These are phyloP conservation scores for Puccinia triticina DNA, from an alignment of 1,284 basidiomycete genomes.

Conservation along the genomic window DNA sequence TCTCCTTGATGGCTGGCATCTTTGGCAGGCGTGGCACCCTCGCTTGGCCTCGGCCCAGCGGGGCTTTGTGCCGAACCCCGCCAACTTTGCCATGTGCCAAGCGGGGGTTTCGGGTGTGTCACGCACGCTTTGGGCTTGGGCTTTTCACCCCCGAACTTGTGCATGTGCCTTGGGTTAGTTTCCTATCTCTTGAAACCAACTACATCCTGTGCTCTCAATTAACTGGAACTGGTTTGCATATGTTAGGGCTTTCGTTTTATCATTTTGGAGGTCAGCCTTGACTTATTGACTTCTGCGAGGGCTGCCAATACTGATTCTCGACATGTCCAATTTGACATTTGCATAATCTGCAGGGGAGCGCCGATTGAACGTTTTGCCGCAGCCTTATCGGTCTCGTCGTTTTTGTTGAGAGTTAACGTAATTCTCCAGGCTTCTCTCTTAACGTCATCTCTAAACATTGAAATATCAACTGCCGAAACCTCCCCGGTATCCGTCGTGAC, in stretches of 20 bases:
- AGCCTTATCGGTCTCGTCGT: background rate
- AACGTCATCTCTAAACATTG: too few relatives aligned
- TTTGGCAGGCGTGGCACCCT: too few relatives aligned
- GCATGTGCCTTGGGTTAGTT: constrained; percentile 37
- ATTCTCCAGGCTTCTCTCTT: background rate
- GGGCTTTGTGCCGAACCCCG: too few relatives aligned
- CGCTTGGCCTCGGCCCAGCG: too few relatives aligned
- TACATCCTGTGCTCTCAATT: background rate
- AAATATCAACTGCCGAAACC: too few relatives aligned
- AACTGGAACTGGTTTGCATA: background rate
- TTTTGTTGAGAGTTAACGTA: background rate
- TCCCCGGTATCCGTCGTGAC: too few relatives aligned
- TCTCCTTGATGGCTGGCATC: too few relatives aligned
- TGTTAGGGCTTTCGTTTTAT: constrained; percentile 43
- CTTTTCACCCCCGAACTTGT: too few relatives aligned
- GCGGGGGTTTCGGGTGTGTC: too few relatives aligned
- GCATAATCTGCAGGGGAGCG: background rate
- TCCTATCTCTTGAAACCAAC: background rate
- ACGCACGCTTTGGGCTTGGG: too few relatives aligned
- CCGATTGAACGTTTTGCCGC: constrained; percentile 35
- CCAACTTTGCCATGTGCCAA: too few relatives aligned
- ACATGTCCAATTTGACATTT: background rate
- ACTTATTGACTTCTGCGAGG: background rate
- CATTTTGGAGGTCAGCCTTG: constrained; percentile 46
- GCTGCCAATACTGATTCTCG: background rate